Evolutionary conservation across 768 basidiomycete species (phyloP).

Genomic region (Boletus speciosus): DNA sequence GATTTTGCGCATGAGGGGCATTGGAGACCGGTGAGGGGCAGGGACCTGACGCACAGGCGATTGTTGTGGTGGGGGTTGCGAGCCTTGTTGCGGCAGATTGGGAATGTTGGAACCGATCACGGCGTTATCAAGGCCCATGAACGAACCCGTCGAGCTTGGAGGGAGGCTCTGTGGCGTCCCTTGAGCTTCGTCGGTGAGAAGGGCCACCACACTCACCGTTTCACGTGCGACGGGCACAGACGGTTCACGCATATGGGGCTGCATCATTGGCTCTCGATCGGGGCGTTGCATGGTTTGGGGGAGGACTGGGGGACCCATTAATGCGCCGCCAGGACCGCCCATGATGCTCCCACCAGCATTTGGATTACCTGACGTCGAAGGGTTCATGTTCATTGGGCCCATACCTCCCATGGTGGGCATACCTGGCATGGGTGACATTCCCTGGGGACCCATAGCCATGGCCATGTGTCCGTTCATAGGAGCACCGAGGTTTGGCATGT

Average conservation of each 20-base stretch:
- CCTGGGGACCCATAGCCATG: conserved; percentile 13
- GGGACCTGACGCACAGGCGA: conserved; percentile 24
- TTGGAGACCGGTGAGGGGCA: conserved; percentile 20
- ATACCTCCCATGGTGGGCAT: conserved; percentile 18
- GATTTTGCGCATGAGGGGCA: conserved; percentile 19
- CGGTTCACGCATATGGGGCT: conserved; percentile 23
- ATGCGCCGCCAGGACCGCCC: conserved; percentile 30
- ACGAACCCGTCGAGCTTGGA: conserved; percentile 16
- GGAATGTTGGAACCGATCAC: conserved; percentile 9
- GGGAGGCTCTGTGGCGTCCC: conserved; percentile 21
- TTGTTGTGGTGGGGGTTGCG: conserved; percentile 29
- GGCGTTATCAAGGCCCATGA: conserved; percentile 22
- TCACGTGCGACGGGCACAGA: conserved; percentile 26
- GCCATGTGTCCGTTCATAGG: conserved; percentile 19
- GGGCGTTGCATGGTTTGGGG: conserved; percentile 26
- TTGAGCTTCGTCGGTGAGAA: conserved; percentile 1
- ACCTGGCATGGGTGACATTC: conserved; percentile 13
- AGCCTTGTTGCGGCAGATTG: conserved; percentile 16
- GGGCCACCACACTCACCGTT: conserved; percentile 14
- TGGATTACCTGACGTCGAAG: conserved; percentile 12
- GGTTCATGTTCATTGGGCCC: conserved; percentile 22
- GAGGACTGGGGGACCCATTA: conserved; percentile 40
- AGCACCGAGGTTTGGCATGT: conserved; percentile 9
- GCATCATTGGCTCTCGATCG: conserved; percentile 25
- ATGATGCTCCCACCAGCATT: conserved; percentile 22